Percentiles rank a stretch among this genome's conserved stretches.
phyloP scores from a whole-genome alignment of 176 grass and related monocot species.

The Zoysia pacifica region DNA sequence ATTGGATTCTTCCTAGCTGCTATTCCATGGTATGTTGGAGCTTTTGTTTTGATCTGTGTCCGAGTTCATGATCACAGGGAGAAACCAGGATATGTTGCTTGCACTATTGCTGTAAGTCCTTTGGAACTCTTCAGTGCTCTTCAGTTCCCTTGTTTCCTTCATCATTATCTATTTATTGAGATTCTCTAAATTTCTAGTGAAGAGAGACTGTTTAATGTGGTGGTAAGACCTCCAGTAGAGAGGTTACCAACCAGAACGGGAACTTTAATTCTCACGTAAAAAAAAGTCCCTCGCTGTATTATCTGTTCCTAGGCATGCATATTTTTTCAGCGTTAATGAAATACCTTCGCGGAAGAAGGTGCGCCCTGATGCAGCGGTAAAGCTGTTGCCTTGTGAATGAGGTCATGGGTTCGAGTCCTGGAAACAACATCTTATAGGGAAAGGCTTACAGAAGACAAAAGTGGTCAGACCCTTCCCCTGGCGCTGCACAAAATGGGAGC shows the following conservation, averaged over 20 bases:
- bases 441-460: too few species aligned
- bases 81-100: slow-evolving; percentile 92
- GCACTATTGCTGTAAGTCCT: slow-evolving; percentile 90
- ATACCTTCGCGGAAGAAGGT: not conserved
- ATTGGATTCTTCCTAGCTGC: slow-evolving; percentile 89
- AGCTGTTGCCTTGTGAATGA: too few species aligned
- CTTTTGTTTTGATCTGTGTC: slow-evolving; percentile 76
- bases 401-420: too few species aligned
- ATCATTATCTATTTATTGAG: not conserved
- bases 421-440: too few species aligned
- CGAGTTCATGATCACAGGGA: slow-evolving; percentile 83
- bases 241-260: too few species aligned
- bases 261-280: too few species aligned
- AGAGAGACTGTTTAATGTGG: not conserved
- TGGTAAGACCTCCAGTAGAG: not conserved
- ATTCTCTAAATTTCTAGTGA: not conserved
- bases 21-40: slow-evolving; percentile 97
- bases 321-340: not conserved
- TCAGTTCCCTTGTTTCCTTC: not conserved
- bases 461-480: too few species aligned
- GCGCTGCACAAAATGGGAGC: too few species aligned
- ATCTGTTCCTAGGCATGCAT: too few species aligned
- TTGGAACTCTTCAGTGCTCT: not conserved
- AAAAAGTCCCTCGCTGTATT: too few species aligned
- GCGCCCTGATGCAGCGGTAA: too few species aligned